These are phyloP conservation scores for Apiospora malaysiana DNA, from an alignment of 2,329 filamentous ascomycete genomes.

Conservation along the genomic window DNA sequence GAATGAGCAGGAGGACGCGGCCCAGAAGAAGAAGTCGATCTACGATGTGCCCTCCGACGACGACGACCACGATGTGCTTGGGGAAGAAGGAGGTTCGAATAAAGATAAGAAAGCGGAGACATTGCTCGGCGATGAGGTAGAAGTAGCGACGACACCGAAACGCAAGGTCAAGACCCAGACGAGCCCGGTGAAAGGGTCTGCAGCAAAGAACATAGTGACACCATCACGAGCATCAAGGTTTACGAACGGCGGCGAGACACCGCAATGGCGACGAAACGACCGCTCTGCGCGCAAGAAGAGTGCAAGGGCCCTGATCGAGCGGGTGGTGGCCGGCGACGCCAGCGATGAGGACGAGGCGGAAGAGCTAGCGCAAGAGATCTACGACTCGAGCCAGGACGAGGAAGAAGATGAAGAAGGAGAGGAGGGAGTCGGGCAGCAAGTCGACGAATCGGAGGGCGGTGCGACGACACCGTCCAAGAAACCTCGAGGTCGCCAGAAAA, in stretches of 20 bases:
- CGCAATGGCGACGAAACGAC: conserved; percentile 73
- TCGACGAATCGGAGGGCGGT: conserved; percentile 28
- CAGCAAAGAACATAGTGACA: conserved; percentile 27
- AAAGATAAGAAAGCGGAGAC: not conserved
- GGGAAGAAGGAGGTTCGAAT: not conserved
- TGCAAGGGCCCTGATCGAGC: conserved; percentile 50
- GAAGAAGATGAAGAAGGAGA: conserved; percentile 37
- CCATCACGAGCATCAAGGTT: conserved; percentile 31
- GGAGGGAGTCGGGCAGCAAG: conserved; percentile 30
- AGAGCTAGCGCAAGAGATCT: conserved; percentile 73
- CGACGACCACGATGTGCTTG: not conserved
- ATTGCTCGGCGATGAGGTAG: conserved; percentile 1
- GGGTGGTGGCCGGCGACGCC: conserved; percentile 65
- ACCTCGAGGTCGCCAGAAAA: conserved; percentile 53
- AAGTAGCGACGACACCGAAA: not conserved
- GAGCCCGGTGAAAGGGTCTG: not conserved
- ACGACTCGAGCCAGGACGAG: conserved; percentile 58
- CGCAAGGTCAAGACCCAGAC: not conserved
- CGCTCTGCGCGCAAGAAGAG: conserved; percentile 63
- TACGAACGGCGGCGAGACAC: conserved; percentile 55
- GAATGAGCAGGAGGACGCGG: not conserved
- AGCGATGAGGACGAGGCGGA: conserved; percentile 84
- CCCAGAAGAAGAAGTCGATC: conserved; percentile 2
- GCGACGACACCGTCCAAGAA: conserved; percentile 54
- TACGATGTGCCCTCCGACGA: conserved; percentile 24